Evolutionary conservation across 1,284 basidiomycete genomes (phyloP).

Genomic region (Boletus subluridellus): DNA sequence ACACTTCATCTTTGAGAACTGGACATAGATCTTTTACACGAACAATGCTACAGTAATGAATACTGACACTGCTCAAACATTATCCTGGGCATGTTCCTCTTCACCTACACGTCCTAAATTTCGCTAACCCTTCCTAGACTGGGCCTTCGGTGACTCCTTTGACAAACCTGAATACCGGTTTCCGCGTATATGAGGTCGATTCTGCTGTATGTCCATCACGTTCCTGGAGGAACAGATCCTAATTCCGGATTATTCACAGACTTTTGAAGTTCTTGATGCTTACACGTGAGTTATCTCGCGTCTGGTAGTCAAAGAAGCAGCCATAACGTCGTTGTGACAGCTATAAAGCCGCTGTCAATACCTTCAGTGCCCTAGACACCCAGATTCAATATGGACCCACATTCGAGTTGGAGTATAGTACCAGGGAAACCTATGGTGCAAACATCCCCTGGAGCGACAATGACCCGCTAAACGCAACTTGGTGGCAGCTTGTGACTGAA

Average conservation of each 20-base stretch:
- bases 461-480: constrained; percentile 78
- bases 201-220: constrained; percentile 47
- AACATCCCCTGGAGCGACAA: constrained; percentile 61
- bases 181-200: constrained; percentile 78
- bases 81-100: constrained; percentile 48
- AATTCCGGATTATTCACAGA: constrained; percentile 38
- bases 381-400: constrained; percentile 61
- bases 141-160: constrained; percentile 71
- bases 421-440: constrained; percentile 63
- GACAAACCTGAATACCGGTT: constrained; percentile 74
- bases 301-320: not conserved
- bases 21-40: constrained; percentile 63
- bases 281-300: constrained; percentile 52
- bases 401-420: constrained; percentile 68
- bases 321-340: constrained; percentile 33
- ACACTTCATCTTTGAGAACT: not conserved
- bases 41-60: constrained; percentile 67
- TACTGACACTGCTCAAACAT: constrained; percentile 53
- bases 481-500: constrained; percentile 81
- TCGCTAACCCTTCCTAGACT: constrained; percentile 37
- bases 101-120: not conserved
- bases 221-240: not conserved
- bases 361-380: constrained; percentile 52
- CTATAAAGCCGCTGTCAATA: constrained; percentile 60
- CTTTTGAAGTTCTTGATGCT: constrained; percentile 71